These are phyloP conservation scores for Seiridium unicorne DNA, from an alignment of 2,329 filamentous ascomycete species.

Conservation along the genomic window DNA sequence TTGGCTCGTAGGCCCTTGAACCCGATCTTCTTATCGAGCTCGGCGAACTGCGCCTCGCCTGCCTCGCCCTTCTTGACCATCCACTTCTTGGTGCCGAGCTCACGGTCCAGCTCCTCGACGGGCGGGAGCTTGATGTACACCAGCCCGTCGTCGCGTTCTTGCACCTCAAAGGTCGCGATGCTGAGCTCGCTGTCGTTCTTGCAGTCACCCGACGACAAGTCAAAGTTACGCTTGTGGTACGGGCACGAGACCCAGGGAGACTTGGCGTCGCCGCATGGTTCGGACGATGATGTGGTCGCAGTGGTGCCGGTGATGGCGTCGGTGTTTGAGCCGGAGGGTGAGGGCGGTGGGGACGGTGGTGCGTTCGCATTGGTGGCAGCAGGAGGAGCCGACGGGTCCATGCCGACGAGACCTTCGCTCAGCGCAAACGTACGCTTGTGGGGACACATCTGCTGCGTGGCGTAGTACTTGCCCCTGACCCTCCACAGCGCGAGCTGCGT, in stretches of 20 bases:
- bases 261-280: slow-evolving; percentile 13
- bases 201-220: slow-evolving; percentile 70
- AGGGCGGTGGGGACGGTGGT: slow-evolving; percentile 28
- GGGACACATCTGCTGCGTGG: slow-evolving; percentile 91
- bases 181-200: slow-evolving; percentile 72
- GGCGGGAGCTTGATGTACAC: slow-evolving; percentile 80
- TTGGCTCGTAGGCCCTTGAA: slow-evolving; percentile 43
- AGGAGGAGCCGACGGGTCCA: slow-evolving; percentile 33
- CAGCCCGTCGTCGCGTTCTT: slow-evolving; percentile 71
- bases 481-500: slow-evolving; percentile 89
- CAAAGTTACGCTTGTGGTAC: slow-evolving; percentile 86
- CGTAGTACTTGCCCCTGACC: slow-evolving; percentile 76
- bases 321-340: slow-evolving; percentile 1
- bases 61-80: slow-evolving; percentile 71
- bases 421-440: slow-evolving; percentile 91
- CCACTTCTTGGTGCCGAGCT: slow-evolving; percentile 77
- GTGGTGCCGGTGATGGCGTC: slow-evolving; percentile 12
- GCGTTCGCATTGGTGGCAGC: slow-evolving; percentile 20
- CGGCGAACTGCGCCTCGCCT: slow-evolving; percentile 35
- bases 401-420: slow-evolving; percentile 79
- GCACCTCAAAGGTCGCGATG: slow-evolving; percentile 78
- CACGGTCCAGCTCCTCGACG: slow-evolving; percentile 74
- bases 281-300: slow-evolving; percentile 16
- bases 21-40: slow-evolving; percentile 45
- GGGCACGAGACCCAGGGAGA: slow-evolving; percentile 83